Percentiles rank a stretch among this genome's conserved stretches.
Conservation (phyloP, 148 eudicot genomes). For the Rhododendron ferrugineum region DNA sequence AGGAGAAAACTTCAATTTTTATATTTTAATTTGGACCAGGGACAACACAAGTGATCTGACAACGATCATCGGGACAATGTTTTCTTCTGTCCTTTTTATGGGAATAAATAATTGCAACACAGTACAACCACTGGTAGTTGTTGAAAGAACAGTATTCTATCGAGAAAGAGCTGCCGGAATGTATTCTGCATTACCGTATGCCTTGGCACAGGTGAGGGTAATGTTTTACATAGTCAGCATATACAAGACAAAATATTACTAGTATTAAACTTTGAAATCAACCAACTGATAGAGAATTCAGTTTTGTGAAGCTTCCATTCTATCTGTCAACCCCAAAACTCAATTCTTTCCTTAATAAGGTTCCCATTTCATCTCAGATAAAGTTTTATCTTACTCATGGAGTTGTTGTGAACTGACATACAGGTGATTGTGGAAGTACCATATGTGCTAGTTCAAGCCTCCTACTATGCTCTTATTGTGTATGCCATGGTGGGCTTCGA, state of each 20-base stretch:
- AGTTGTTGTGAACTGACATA: conserved; percentile 1
- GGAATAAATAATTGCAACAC: conserved; percentile 70
- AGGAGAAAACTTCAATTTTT: background rate
- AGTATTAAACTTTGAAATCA: background rate
- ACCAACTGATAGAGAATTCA: background rate
- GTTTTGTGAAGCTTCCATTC: background rate
- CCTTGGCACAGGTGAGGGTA: conserved; percentile 64
- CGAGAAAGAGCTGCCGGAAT: conserved; percentile 90
- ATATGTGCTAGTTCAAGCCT: conserved; percentile 59
- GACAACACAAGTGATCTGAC: conserved; percentile 47
- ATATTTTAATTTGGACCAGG: conserved; percentile 21
- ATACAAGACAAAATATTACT: too few species aligned
- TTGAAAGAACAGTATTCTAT: conserved; percentile 79
- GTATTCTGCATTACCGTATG: conserved; percentile 87
- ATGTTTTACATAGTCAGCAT: background rate
- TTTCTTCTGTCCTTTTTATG: conserved; percentile 57
- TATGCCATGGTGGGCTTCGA: conserved; percentile 88
- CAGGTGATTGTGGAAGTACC: conserved; percentile 88
- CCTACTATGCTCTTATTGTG: conserved; percentile 59
- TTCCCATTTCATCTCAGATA: background rate
- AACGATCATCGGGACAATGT: conserved; percentile 76
- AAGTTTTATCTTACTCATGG: background rate
- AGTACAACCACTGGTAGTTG: conserved; percentile 67
- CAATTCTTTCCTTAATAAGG: background rate
- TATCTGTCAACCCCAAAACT: background rate